Evolutionary conservation across 2,329 filamentous ascomycete species (phyloP).

Genomic region (Botrytis hyacinthi): DNA sequence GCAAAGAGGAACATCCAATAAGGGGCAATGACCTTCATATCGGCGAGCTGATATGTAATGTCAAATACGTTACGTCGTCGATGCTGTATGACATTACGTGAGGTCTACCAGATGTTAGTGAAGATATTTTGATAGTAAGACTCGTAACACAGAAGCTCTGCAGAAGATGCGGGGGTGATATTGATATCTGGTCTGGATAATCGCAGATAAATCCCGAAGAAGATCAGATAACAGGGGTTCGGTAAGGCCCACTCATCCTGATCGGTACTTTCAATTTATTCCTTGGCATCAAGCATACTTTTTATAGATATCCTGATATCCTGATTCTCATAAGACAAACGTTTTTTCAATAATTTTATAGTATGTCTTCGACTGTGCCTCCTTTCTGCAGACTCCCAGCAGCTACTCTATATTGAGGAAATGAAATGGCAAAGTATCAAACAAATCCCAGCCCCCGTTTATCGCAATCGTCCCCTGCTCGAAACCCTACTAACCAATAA

Average conservation of each 20-base stretch:
- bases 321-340: not conserved
- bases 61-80: not conserved
- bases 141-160: not conserved
- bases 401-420: no score
- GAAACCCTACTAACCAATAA: constrained; percentile 9
- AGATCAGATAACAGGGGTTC: not conserved
- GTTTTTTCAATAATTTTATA: not conserved
- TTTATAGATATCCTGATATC: not conserved
- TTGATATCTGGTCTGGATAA: not conserved
- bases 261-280: not conserved
- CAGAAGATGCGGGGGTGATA: not conserved
- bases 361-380: not conserved
- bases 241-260: not conserved
- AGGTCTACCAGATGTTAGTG: not conserved
- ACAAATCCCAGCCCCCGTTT: not conserved
- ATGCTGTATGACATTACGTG: not conserved
- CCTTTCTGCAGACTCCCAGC: not conserved
- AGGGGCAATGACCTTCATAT: not conserved
- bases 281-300: not conserved
- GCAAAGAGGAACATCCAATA: not conserved
- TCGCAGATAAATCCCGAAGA: not conserved
- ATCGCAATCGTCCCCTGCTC: not conserved
- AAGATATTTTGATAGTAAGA: not conserved
- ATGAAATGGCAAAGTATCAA: not conserved
- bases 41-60: not conserved